Base-by-base conservation (phyloP, 305 asterid genomes). In the Fraxinus platypoda region DNA sequence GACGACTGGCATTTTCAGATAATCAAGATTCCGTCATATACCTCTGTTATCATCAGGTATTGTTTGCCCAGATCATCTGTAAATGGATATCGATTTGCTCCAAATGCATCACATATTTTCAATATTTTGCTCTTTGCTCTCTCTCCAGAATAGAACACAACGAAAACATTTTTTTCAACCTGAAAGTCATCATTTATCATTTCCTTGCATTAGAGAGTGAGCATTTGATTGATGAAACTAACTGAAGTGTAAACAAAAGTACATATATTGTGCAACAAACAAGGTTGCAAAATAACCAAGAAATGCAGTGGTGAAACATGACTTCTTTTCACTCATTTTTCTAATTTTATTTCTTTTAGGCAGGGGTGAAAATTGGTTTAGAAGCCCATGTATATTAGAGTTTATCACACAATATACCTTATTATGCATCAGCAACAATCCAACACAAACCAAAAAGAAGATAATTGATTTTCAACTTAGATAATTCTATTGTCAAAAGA, bases 31-130 rank as follows among this genome's bases (percentile, higher is more conserved):
- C 35, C 49, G 26, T 8, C 78, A 41, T 81, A 41, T 89, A 91
- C 93, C 92, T 91, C 91, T 6, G 85, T 84, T 81, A 91, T 87
- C 85, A 86, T 84, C 88, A 87, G 87, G 90, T 86, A 85, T 83
- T 90, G 93, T 84, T 86, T 87, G 85, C 87, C 83, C 46, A 83
- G 59, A 85, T 89, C 93, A 72, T 91, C 91, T 33, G 91, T 86
- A 78, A 88, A 90, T 64, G 95, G 93, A 80, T 91, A 91, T 4
- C 90, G 90, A 82, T 89, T 90, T 80, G 93, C 95, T 87, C 95
- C 93, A 87, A 89, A 90, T 71, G 93, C 92, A 86, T 91, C 95
- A 74, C 95, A 91, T 57, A 90, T 87, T 84, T 89, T 91, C 88
- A 91, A 62, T 80, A 91, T 86, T 81, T 90, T 91, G 82, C 74